Conservation (phyloP, 495 filamentous ascomycete genomes). For the Neurospora sp. region DNA sequence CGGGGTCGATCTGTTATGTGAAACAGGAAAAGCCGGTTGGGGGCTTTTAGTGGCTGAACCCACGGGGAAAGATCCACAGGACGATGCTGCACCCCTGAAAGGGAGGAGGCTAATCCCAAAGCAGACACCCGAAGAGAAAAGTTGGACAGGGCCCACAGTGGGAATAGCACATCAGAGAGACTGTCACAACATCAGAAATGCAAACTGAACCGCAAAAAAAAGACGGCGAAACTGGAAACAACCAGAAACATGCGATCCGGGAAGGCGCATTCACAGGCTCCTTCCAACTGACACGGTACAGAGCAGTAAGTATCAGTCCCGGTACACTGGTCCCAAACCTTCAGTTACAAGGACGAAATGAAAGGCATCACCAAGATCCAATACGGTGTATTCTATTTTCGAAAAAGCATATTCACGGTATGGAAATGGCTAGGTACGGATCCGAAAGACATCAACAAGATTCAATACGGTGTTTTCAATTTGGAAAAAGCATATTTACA, state of each 20-base stretch:
- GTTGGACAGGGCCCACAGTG: neutral
- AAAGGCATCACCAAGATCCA: no score
- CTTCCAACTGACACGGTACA: neutral
- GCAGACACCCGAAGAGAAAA: neutral
- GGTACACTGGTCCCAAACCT: neutral
- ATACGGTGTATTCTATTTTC: neutral
- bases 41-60: constrained; percentile 2
- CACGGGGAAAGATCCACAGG: neutral
- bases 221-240: neutral
- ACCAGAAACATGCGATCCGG: neutral
- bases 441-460: neutral
- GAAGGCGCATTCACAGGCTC: neutral
- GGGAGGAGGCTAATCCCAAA: neutral
- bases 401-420: neutral
- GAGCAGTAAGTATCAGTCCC: no score
- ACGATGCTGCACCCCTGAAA: neutral
- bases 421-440: neutral
- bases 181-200: neutral
- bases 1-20: neutral
- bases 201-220: neutral
- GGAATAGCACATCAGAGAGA: no score
- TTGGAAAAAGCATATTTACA: no score
- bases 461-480: no score
- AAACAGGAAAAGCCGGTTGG: constrained; percentile 5
- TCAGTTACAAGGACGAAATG: neutral